Base-by-base conservation (phyloP, 1,139 yeast species). In the Debaryomyces coudertii region DNA sequence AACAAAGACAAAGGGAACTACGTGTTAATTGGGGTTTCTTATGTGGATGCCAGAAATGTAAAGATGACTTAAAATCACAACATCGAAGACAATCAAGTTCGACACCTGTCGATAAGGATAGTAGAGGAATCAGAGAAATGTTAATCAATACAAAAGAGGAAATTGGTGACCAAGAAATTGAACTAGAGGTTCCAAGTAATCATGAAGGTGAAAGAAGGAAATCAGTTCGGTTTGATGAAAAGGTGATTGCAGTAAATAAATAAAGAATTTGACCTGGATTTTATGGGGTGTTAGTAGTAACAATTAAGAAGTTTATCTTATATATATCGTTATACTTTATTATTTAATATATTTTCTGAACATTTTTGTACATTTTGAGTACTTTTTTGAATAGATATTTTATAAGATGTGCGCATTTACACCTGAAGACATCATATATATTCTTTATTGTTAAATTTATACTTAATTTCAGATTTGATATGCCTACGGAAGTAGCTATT, bases 21-120 rank as follows among this genome's bases (percentile, higher is more conserved):
- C 69, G 92, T 47, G 82, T 83, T n/a, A 84, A 86, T 56, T 89
- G 90, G 90, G 96, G 96, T 4, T 89, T 89, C 61, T 58, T 77
- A n/a, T 89, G 96, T 63, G 67, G 62, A 22, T 89, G 96, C 62
- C 54, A 63, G 7, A 79, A 85, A 51, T 89, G 96, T 64, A 77
- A 79, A 55, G 68, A 67, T 5, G 95, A 87, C 52, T 66, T 75
- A 40, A 66, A 72, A 46, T 53, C 49, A 2, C 73, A 69, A 45
- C 73, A 72, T 22, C 56, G 72, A 44, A 60, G 75, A 46, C 70
- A 71, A 51, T 69, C 76, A 1, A 62, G 68, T 36, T 43, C 57
- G 11, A 54, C 57, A 7, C 45, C 51, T 3, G 49, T 52, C 16
- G 48, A 54, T 31, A 47, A 45, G 31, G 50, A 47, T 3, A 55